A percentile compares a stretch with the other conserved stretches of the same genome.
Evolutionary conservation across 2,329 filamentous ascomycete species (phyloP).

Genomic region (Geoglossum cookeanum): DNA sequence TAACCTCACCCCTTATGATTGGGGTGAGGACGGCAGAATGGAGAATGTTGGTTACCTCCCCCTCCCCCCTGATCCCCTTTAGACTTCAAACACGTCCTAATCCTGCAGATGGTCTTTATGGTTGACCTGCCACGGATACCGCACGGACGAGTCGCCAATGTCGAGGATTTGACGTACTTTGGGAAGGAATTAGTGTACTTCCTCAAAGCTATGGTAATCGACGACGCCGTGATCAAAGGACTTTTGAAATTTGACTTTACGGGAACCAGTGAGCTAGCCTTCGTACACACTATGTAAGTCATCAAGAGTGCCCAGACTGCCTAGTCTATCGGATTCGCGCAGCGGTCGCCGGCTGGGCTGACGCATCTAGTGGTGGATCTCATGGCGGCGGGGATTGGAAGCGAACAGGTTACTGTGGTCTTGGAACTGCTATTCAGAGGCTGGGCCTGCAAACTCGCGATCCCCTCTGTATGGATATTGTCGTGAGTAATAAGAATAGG

Average conservation of each 20-base stretch:
- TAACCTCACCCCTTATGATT: slow-evolving; percentile 72
- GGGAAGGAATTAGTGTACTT: slow-evolving; percentile 12
- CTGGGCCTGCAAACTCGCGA: slow-evolving; percentile 39
- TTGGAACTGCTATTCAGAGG: slow-evolving; percentile 44
- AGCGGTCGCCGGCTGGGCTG: slow-evolving; percentile 31
- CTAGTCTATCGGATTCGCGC: slow-evolving; percentile 4
- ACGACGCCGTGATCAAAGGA: slow-evolving; percentile 42
- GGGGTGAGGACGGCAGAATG: slow-evolving; percentile 66
- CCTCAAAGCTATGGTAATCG: slow-evolving; percentile 11
- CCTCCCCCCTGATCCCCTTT: slow-evolving; percentile 1
- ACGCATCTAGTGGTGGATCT: slow-evolving; percentile 15
- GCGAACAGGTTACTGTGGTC: slow-evolving; percentile 52
- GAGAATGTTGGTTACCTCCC: slow-evolving; percentile 53
- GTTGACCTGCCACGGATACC: slow-evolving; percentile 60
- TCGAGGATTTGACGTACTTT: slow-evolving; percentile 29
- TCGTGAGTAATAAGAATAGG: slow-evolving; percentile 30
- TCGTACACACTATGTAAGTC: slow-evolving; percentile 70
- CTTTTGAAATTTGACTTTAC: slow-evolving; percentile 67
- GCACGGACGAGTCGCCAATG: slow-evolving; percentile 8
- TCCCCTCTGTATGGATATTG: slow-evolving; percentile 50
- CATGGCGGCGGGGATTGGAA: slow-evolving; percentile 19
- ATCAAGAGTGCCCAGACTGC: no score
- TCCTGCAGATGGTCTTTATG: slow-evolving; percentile 53
- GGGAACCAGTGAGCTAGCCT: slow-evolving; percentile 49
- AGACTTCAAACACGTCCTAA: not conserved